Evolutionary conservation across 371 early-diverging fungal species (phyloP).

Genomic region (Circinella umbellata): DNA sequence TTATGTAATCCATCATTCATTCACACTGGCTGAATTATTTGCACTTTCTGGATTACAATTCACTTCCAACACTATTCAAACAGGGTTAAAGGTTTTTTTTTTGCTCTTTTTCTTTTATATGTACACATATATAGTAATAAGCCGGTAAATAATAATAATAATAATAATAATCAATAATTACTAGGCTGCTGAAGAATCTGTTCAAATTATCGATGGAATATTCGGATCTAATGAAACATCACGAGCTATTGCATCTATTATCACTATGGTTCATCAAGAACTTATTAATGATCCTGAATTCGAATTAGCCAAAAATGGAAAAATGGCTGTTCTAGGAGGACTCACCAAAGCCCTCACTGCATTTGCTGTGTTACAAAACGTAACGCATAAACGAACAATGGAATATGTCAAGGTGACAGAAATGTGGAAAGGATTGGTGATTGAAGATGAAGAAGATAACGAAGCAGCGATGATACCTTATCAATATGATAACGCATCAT

Average conservation of each 20-base stretch:
- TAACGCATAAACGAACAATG: conserved; percentile 68
- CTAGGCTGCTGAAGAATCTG: conserved; percentile 86
- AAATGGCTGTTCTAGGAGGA: conserved; percentile 71
- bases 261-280: conserved; percentile 80
- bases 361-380: conserved; percentile 84
- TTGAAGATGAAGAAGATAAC: conserved; percentile 39
- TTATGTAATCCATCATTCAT: conserved; percentile 72
- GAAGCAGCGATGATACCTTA: neutral
- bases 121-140: too few species aligned
- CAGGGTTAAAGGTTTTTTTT: conserved; percentile 65
- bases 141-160: too few species aligned
- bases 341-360: conserved; percentile 84
- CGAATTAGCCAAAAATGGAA: conserved; percentile 65
- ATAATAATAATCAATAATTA: neutral
- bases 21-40: conserved; percentile 82
- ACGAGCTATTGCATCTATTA: conserved; percentile 81
- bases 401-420: conserved; percentile 51
- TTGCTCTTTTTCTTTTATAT: conserved; percentile 2
- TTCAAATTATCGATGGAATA: conserved; percentile 87
- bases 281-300: conserved; percentile 73
- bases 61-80: conserved; percentile 70
- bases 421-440: conserved; percentile 60
- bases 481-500: neutral
- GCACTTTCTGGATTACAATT: conserved; percentile 81
- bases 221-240: conserved; percentile 94